phyloP scores from a whole-genome alignment of 2,329 filamentous ascomycete genomes.

The Akanthomyces uredinophilus region DNA sequence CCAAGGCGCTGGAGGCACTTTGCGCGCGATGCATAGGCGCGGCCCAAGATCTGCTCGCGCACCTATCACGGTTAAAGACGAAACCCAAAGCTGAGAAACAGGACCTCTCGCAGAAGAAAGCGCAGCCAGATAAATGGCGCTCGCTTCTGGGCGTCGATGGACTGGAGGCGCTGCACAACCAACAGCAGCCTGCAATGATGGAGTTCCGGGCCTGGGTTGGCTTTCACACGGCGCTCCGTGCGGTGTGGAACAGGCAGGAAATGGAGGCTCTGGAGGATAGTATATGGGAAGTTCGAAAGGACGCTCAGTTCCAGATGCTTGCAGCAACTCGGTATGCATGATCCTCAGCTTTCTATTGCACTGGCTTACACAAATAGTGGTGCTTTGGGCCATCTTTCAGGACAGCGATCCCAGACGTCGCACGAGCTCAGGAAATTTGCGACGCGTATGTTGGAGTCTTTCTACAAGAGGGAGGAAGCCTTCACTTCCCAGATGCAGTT shows the following conservation, averaged over 20 bases:
- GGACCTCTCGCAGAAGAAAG: neutral
- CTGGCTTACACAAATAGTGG: neutral
- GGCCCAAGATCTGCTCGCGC: neutral
- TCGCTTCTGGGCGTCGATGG: neutral
- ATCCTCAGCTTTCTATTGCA: neutral
- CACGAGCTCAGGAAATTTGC: neutral
- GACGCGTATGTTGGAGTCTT: neutral
- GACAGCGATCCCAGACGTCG: neutral
- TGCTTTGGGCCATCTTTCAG: neutral
- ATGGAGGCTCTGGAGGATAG: neutral
- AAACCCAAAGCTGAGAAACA: neutral
- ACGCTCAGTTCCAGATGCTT: neutral
- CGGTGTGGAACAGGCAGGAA: neutral
- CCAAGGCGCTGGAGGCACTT: neutral
- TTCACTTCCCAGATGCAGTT: neutral
- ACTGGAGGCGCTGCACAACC: neutral
- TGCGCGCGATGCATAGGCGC: neutral
- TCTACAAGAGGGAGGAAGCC: neutral
- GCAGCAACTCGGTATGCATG: neutral
- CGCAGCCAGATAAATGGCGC: neutral
- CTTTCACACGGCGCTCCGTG: neutral
- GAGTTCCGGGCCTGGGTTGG: conserved; percentile 4
- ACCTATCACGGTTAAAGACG: neutral
- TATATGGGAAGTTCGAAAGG: neutral
- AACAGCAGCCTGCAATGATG: neutral